Evolutionary conservation across 2,329 filamentous ascomycete genomes (phyloP).

Genomic region (Fusarium scirpi): DNA sequence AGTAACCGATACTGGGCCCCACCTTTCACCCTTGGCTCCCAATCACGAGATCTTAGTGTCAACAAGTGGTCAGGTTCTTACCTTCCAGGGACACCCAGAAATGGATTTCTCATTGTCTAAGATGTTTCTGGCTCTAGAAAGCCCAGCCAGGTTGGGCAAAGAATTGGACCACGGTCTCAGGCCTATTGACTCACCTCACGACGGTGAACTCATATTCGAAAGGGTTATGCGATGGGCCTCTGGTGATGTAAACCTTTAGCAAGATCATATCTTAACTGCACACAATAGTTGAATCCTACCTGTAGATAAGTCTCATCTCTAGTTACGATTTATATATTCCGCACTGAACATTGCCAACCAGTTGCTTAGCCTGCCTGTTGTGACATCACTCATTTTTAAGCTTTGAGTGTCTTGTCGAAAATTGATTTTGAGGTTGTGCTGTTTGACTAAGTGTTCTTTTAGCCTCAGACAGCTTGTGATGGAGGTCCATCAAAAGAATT

Average conservation of each 20-base stretch:
- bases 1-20: background rate
- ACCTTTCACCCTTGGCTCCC: background rate
- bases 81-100: constrained; percentile 1
- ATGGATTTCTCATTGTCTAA: background rate
- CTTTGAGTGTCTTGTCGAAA: too few relatives aligned
- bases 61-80: background rate
- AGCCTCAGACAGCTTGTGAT: too few relatives aligned
- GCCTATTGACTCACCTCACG: background rate
- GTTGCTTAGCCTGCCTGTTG: too few relatives aligned
- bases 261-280: too few relatives aligned
- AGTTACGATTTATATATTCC: too few relatives aligned
- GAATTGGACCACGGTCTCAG: background rate
- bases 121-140: background rate
- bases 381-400: too few relatives aligned
- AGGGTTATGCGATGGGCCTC: background rate
- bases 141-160: background rate
- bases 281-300: too few relatives aligned
- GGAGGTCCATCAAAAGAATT: too few relatives aligned
- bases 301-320: too few relatives aligned
- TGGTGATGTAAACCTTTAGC: background rate
- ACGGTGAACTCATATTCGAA: background rate
- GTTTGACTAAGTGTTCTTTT: too few relatives aligned
- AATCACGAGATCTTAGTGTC: background rate
- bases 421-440: too few relatives aligned
- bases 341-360: too few relatives aligned